A percentile compares a stretch with the other conserved stretches of the same genome.
Evolutionary conservation across 140 eudicot genomes (phyloP).

Genomic region (Stevia rebaudiana): DNA sequence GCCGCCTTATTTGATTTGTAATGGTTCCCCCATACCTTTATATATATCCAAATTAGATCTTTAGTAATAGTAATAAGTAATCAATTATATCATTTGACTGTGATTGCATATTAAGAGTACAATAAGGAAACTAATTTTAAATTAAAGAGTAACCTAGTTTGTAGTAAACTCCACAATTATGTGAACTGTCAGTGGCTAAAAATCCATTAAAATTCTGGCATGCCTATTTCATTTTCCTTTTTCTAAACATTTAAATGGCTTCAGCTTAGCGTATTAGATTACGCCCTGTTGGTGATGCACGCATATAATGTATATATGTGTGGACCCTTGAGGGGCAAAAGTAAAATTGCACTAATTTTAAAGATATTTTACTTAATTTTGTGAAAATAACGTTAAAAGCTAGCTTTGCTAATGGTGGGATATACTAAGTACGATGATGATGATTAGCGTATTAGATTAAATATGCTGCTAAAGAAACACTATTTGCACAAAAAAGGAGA

Average conservation of each 20-base stretch:
- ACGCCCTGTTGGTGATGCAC: too few relatives aligned
- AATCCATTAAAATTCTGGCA: neutral
- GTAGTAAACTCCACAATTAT: neutral
- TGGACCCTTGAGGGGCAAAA: too few relatives aligned
- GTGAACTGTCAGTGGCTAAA: neutral
- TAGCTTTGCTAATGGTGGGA: too few relatives aligned
- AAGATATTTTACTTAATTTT: too few relatives aligned
- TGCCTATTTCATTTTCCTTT: neutral
- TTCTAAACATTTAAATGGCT: neutral
- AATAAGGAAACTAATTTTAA: neutral
- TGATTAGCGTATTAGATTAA: neutral
- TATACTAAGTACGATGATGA: too few relatives aligned
- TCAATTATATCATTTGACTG: neutral
- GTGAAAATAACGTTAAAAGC: too few relatives aligned
- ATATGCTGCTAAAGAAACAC: neutral
- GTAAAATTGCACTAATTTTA: too few relatives aligned
- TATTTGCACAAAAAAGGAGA: neutral
- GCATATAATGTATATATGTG: too few relatives aligned
- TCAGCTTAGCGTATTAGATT: neutral
- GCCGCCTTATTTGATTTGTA: constrained; percentile 82
- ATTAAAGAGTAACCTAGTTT: neutral
- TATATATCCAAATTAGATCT: constrained; percentile 4
- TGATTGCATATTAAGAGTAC: constrained; percentile 12
- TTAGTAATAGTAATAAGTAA: neutral
- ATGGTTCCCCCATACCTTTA: constrained; percentile 95